These are phyloP conservation scores for Dictyostelium intermedium DNA, from an alignment of 78 protist genomes.

Conservation along the genomic window DNA sequence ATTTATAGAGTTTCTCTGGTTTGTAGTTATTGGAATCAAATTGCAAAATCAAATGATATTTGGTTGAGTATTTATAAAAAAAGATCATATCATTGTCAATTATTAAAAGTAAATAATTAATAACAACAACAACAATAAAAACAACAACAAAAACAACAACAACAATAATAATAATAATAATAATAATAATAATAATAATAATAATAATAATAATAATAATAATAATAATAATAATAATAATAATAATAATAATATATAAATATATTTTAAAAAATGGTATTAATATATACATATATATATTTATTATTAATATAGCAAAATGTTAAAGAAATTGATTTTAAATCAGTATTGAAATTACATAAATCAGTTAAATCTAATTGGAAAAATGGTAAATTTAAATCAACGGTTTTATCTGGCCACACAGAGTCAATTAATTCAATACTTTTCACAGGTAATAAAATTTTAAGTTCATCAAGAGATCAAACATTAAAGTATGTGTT, in stretches of 20 bases:
- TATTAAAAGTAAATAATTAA: not conserved
- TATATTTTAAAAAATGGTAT: not conserved
- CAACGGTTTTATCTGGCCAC: conserved; percentile 10
- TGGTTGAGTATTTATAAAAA: not conserved
- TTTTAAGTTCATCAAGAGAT: conserved; percentile 40
- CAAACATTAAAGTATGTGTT: conserved; percentile 18
- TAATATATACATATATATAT: too few relatives aligned
- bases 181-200: not conserved
- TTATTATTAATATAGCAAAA: not conserved
- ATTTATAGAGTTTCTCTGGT: not conserved
- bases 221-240: too few relatives aligned
- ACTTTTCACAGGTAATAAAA: not conserved
- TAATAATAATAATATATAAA: too few relatives aligned
- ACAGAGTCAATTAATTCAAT: conserved; percentile 10
- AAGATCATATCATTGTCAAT: conserved; percentile 33
- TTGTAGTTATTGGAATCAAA: not conserved
- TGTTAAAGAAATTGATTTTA: conserved; percentile 19
- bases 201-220: not conserved
- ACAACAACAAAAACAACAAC: not conserved
- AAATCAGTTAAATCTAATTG: conserved; percentile 10
- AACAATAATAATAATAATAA: not conserved
- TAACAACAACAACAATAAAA: not conserved
- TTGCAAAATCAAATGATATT: conserved; percentile 2
- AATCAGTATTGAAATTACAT: not conserved
- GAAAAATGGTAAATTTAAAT: conserved; percentile 29